A percentile compares a stretch with the other conserved stretches of the same genome.
These are phyloP conservation scores for Epicoccum sorghinum DNA, from an alignment of 2,329 filamentous ascomycete genomes.

Conservation along the genomic window DNA sequence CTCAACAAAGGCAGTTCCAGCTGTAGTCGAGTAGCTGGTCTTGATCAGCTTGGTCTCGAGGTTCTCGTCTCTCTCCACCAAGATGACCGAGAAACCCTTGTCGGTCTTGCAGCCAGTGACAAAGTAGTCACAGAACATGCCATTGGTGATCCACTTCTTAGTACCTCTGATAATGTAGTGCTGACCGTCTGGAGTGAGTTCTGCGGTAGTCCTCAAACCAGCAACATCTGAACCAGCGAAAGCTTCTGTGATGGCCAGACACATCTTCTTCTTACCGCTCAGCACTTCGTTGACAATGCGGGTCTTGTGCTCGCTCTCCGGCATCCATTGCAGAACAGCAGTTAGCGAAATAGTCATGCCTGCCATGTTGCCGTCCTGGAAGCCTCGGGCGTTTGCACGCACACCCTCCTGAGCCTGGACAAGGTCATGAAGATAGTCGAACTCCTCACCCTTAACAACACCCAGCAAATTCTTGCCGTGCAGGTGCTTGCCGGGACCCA, in stretches of 20 bases:
- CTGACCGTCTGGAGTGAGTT: slow-evolving; percentile 47
- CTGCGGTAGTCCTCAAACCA: slow-evolving; percentile 76
- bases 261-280: slow-evolving; percentile 84
- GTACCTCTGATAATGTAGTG: slow-evolving; percentile 69
- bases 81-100: slow-evolving; percentile 77
- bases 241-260: slow-evolving; percentile 84
- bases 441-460: slow-evolving; percentile 77
- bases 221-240: slow-evolving; percentile 87
- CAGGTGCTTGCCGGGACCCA: slow-evolving; percentile 83
- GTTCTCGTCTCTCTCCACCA: slow-evolving; percentile 75
- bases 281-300: slow-evolving; percentile 74
- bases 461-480: slow-evolving; percentile 71
- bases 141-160: slow-evolving; percentile 90
- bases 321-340: slow-evolving; percentile 78
- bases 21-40: slow-evolving; percentile 79
- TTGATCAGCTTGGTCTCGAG: slow-evolving; percentile 80
- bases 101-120: slow-evolving; percentile 79
- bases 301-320: slow-evolving; percentile 69
- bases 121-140: slow-evolving; percentile 82
- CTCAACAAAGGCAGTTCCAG: slow-evolving; percentile 79
- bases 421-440: slow-evolving; percentile 87
- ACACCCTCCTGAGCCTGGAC: slow-evolving; percentile 76
- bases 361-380: slow-evolving; percentile 85
- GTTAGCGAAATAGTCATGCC: slow-evolving; percentile 85
- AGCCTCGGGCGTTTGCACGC: slow-evolving; percentile 75